A percentile compares a stretch with the other conserved stretches of the same genome.
Conservation (phyloP, 2,329 filamentous ascomycete species). For the Xylariales sp. region DNA sequence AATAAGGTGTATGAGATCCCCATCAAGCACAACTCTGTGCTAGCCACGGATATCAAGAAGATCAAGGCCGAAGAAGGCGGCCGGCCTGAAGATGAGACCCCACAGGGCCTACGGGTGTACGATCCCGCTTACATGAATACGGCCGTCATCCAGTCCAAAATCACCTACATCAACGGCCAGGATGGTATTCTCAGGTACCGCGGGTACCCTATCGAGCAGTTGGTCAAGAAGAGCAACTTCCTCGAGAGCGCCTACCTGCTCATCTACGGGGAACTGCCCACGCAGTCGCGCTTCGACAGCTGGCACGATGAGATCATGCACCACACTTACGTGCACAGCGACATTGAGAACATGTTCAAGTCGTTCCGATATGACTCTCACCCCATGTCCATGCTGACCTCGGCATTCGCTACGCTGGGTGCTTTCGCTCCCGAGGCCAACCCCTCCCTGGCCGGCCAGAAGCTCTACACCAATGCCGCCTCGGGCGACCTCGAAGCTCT, state of each 20-base stretch:
- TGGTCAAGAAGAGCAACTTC: constrained; percentile 44
- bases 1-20: constrained; percentile 43
- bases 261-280: constrained; percentile 47
- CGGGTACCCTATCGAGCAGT: constrained; percentile 47
- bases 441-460: constrained; percentile 44
- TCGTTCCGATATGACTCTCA: constrained; percentile 47
- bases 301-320: constrained; percentile 47
- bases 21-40: constrained; percentile 44
- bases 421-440: constrained; percentile 46
- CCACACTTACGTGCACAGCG: constrained; percentile 44
- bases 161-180: constrained; percentile 49
- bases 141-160: constrained; percentile 42
- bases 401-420: constrained; percentile 43
- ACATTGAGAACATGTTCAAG: constrained; percentile 46
- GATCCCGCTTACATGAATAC: constrained; percentile 52
- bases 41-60: constrained; percentile 47
- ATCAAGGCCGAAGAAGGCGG: constrained; percentile 31
- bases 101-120: constrained; percentile 43
- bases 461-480: constrained; percentile 43
- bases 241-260: constrained; percentile 46
- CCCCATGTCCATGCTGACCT: constrained; percentile 47
- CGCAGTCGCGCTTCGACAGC: constrained; percentile 29
- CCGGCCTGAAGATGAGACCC: constrained; percentile 39
- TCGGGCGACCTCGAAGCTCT: constrained; percentile 34
- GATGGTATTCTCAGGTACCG: constrained; percentile 48